Evolutionary conservation across 2,329 filamentous ascomycete species (phyloP), one percentile per base, ranked within the genome.

Genomic region (Zopfia rhizophila): DNA sequence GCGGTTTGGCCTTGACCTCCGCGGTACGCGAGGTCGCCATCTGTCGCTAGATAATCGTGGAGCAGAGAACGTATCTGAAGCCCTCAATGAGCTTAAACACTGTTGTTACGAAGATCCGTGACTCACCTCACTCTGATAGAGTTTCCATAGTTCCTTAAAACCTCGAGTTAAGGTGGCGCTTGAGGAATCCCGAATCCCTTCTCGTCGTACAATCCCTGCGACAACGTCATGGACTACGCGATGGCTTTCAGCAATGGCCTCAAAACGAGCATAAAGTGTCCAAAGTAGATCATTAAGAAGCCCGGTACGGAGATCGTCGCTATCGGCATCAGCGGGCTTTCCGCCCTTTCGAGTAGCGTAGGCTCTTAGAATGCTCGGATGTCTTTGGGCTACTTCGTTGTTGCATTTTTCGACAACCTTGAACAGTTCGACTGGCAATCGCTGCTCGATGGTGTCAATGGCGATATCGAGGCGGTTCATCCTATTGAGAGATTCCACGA

Each of bases 101-200:
- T 27, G 16, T 30, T 24, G 17, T 3, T 8, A 27, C 3, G 21
- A 27, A 8, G 24, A 16, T 23, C 13, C 22, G 4, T n/a, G n/a
- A 48, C 56, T 31, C 51, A 68, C 68, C 68, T 99, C 94, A 72
- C 95, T 97, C 67, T 99, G 94, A 63, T 97, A 93, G 6, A 99
- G 78, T 66, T 97, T 96, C 95, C 95, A 99, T 28, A 99, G 77
- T 73, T 97, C 94, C 65, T 93, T 94, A 74, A 99, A 99, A 44
- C 91, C 91, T 43, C 91, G 87, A 5, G 91, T 87, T 37, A 97
- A 80, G 1, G 83, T 81, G 76, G 76, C 87, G 36, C 61, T 68
- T 77, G 70, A 85, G 16, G 63, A 63, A 43, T 82, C 80, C 38
- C 68, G 72, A 37, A 79, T 69, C 72, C 88, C 89, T 65, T 97